Conservation (phyloP, 192 early-diverging fungal species). For the Diversispora epigaea region DNA sequence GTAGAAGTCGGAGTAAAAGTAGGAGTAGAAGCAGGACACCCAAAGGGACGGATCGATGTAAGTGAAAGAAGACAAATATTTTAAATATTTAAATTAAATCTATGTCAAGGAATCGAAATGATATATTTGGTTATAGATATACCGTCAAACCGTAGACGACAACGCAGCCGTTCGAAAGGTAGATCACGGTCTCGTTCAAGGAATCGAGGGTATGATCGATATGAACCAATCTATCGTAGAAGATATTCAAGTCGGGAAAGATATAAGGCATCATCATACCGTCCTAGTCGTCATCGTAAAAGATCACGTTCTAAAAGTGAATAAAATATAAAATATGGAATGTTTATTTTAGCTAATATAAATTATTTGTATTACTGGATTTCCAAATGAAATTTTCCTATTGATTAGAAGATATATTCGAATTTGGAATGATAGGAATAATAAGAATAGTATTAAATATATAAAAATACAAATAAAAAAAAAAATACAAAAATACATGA, state of each 20-base stretch:
- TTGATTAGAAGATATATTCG: no score
- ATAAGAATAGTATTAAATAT: no score
- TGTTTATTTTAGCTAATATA: no score
- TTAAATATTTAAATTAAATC: no score
- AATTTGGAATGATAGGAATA: no score
- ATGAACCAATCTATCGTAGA: background rate
- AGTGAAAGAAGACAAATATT: background rate
- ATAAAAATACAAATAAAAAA: no score
- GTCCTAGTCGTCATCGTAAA: background rate
- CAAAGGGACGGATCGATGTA: background rate
- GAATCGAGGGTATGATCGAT: background rate
- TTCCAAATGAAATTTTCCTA: no score
- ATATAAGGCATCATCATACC: background rate
- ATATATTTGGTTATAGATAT: no score
- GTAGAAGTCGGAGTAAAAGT: conserved; percentile 1
- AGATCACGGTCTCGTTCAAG: background rate
- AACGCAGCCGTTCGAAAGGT: background rate
- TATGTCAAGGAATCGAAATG: no score
- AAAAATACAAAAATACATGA: no score
- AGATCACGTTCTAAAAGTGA: background rate
- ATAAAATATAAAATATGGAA: no score
- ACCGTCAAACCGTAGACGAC: background rate
- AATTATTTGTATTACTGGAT: no score
- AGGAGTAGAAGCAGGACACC: background rate
- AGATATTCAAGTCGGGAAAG: background rate